These are phyloP conservation scores for Penicillium macrosclerotiorum DNA, from an alignment of 495 filamentous ascomycete genomes.

Conservation along the genomic window DNA sequence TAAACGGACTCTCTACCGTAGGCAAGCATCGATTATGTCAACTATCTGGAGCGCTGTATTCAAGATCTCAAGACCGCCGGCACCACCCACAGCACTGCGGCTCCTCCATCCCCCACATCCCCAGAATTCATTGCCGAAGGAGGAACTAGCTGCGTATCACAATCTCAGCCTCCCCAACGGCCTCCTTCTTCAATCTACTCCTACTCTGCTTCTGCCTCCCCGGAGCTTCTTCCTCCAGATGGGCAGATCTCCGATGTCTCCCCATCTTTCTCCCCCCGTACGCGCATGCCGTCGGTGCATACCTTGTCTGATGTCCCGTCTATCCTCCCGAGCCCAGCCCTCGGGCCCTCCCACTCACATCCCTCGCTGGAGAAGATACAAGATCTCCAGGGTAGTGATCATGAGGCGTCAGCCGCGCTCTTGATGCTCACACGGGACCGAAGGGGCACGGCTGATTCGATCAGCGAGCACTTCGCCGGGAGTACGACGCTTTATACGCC, in stretches of 20 bases:
- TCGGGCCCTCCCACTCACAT: conserved; percentile 34
- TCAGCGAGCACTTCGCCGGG: conserved; percentile 22
- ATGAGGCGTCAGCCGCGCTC: conserved; percentile 77
- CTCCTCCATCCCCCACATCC: conserved; percentile 38
- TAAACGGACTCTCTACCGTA: no score
- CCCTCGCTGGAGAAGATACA: conserved; percentile 24
- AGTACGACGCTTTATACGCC: conserved; percentile 11
- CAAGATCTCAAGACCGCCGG: conserved; percentile 69
- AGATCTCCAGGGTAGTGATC: conserved; percentile 52
- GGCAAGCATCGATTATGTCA: conserved; percentile 96
- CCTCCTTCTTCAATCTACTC: conserved; percentile 26
- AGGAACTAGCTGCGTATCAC: conserved; percentile 7
- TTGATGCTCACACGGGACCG: conserved; percentile 76
- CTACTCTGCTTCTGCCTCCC: conserved; percentile 35
- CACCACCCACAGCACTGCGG: conserved; percentile 10
- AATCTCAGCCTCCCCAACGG: conserved; percentile 11
- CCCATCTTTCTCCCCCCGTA: conserved; percentile 39
- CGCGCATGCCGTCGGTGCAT: conserved; percentile 29
- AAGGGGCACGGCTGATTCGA: conserved; percentile 41
- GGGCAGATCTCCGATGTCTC: conserved; percentile 31
- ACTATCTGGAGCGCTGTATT: conserved; percentile 90
- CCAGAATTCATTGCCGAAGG: conserved; percentile 31
- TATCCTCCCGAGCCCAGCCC: conserved; percentile 42
- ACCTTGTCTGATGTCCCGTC: conserved; percentile 30
- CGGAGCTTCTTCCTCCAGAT: conserved; percentile 27